Conservation (phyloP, 192 early-diverging fungal genomes). For the Coemansia furcata region DNA sequence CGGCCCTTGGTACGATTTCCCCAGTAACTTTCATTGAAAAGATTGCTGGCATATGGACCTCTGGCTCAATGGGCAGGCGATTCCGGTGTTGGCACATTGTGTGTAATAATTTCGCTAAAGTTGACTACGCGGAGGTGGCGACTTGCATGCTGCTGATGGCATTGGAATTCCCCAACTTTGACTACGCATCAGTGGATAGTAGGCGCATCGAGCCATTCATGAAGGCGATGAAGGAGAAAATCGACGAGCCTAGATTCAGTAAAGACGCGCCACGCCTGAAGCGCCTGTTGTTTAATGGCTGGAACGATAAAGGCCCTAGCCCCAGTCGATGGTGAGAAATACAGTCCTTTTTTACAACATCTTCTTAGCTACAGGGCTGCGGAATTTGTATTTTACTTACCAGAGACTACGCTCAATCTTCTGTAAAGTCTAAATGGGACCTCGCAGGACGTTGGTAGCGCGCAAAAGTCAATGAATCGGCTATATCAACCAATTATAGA, state of each 20-base stretch:
- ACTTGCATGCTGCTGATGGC: neutral
- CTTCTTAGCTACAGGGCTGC: no score
- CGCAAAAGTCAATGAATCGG: neutral
- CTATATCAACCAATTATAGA: neutral
- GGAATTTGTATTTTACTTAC: no score
- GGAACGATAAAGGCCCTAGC: neutral
- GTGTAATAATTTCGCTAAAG: no score
- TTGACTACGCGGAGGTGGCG: neutral
- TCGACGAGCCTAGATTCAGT: neutral
- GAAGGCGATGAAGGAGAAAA: neutral
- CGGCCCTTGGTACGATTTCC: no score
- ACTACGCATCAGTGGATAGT: neutral
- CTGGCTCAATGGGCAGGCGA: no score
- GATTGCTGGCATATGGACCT: no score
- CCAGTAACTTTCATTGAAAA: no score
- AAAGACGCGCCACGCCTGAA: neutral
- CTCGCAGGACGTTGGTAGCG: no score
- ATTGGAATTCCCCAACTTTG: neutral
- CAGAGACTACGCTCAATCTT: no score
- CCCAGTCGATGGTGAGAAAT: neutral
- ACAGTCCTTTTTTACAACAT: no score
- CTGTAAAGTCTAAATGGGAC: no score
- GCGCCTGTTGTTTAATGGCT: neutral
- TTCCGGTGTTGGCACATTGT: neutral
- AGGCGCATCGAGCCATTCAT: neutral